These are phyloP conservation scores for Collybia sp. DNA, from an alignment of 768 basidiomycete species.

Conservation along the genomic window DNA sequence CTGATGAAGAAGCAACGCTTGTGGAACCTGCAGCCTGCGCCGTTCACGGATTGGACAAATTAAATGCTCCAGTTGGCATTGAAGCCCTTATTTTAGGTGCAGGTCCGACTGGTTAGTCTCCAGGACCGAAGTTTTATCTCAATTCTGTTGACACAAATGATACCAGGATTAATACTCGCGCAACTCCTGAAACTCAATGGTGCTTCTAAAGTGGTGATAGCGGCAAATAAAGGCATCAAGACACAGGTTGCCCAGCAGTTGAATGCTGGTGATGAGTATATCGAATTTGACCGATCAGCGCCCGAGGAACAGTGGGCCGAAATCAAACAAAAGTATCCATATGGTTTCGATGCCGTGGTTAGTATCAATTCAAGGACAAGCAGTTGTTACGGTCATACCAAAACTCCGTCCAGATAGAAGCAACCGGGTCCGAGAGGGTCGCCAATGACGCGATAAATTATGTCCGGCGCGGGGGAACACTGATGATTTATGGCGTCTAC, in stretches of 20 bases:
- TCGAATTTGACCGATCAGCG: slow-evolving; percentile 65
- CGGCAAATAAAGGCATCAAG: slow-evolving; percentile 89
- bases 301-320: slow-evolving; percentile 65
- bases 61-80: slow-evolving; percentile 60
- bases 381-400: no score
- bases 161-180: slow-evolving; percentile 61
- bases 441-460: slow-evolving; percentile 73
- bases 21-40: slow-evolving; percentile 78
- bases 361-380: neutral
- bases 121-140: neutral
- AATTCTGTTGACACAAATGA: neutral
- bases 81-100: slow-evolving; percentile 75
- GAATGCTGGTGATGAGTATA: slow-evolving; percentile 78
- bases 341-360: slow-evolving; percentile 74
- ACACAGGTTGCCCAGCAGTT: slow-evolving; percentile 81
- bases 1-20: slow-evolving; percentile 73
- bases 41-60: slow-evolving; percentile 74
- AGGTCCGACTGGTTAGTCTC: slow-evolving; percentile 55
- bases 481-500: slow-evolving; percentile 78
- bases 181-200: slow-evolving; percentile 86
- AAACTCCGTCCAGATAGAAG: slow-evolving; percentile 37
- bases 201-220: slow-evolving; percentile 75
- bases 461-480: slow-evolving; percentile 64
- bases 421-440: slow-evolving; percentile 68
- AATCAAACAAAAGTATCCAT: slow-evolving; percentile 66